Conservation (phyloP, 805 yeast genomes). For the Suhomyces pyralidae region DNA sequence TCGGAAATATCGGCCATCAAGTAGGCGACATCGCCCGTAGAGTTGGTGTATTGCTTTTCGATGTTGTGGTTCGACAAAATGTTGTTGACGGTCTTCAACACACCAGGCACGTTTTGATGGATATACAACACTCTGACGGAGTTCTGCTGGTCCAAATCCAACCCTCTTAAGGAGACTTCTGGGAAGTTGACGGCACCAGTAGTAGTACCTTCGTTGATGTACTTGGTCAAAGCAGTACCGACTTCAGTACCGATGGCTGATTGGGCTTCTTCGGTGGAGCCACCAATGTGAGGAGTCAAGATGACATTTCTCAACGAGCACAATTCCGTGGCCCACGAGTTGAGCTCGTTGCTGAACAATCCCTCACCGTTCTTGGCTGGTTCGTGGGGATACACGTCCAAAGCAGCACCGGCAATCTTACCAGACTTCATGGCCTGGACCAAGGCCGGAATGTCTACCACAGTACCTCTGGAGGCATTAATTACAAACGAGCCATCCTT, state of each 20-base stretch:
- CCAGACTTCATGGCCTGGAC: slow-evolving; percentile 89
- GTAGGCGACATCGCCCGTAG: slow-evolving; percentile 93
- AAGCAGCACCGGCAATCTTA: slow-evolving; percentile 93
- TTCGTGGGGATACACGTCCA: slow-evolving; percentile 95
- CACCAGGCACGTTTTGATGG: slow-evolving; percentile 99
- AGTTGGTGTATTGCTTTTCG: slow-evolving; percentile 97
- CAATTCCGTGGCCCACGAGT: slow-evolving; percentile 81
- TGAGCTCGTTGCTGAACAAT: slow-evolving; percentile 67
- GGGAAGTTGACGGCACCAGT: slow-evolving; percentile 98
- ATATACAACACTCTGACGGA: slow-evolving; percentile 92
- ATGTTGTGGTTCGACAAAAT: slow-evolving; percentile 92
- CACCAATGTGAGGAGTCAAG: slow-evolving; percentile 97
- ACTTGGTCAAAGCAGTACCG: slow-evolving; percentile 77
- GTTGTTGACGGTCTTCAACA: slow-evolving; percentile 93
- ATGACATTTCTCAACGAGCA: slow-evolving; percentile 81
- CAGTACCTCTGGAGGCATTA: slow-evolving; percentile 97
- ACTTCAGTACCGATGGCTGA: slow-evolving; percentile 97
- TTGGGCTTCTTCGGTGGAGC: slow-evolving; percentile 99
- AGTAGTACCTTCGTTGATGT: slow-evolving; percentile 94
- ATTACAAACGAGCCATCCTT: slow-evolving; percentile 91
- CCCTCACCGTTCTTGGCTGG: slow-evolving; percentile 95
- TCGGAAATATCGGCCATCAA: slow-evolving; percentile 95
- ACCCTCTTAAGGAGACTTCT: slow-evolving; percentile 86
- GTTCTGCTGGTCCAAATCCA: slow-evolving; percentile 81
- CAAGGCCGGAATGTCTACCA: slow-evolving; percentile 92